A percentile compares a stretch with the other conserved stretches of the same genome.
Evolutionary conservation across 129 eudicot species (phyloP).

Genomic region (Gnaphalium uliginosum): DNA sequence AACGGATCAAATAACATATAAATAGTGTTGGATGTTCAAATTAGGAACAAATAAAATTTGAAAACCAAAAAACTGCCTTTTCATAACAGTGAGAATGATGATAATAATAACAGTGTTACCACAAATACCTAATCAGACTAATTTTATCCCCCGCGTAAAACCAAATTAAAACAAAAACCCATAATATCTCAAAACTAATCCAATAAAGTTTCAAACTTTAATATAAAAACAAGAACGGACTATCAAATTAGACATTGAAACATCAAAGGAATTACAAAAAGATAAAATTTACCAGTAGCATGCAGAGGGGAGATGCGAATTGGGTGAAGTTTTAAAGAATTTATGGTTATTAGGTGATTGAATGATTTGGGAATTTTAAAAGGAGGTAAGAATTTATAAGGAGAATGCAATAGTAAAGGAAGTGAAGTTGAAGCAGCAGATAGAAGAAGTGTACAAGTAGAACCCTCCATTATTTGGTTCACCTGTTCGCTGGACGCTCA

Average conservation of each 20-base stretch:
- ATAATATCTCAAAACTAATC: conserved; percentile 16
- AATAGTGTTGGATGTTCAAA: neutral
- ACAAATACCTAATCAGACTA: conserved; percentile 1
- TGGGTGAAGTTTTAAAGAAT: conserved; percentile 30
- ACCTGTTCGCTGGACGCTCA: neutral
- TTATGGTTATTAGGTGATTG: conserved; percentile 19
- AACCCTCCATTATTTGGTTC: conserved; percentile 42
- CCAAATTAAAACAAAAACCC: neutral
- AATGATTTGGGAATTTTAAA: conserved; percentile 26
- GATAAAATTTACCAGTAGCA: conserved; percentile 47
- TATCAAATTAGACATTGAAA: conserved; percentile 9
- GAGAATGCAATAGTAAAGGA: conserved; percentile 15
- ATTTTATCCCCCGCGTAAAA: neutral
- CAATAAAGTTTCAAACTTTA: conserved; percentile 7
- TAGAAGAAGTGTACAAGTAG: conserved; percentile 26
- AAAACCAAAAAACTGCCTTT: no score
- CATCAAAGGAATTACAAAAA: neutral
- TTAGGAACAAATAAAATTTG: neutral
- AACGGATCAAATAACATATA: no score
- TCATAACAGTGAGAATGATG: no score
- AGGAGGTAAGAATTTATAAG: conserved; percentile 11
- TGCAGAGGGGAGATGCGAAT: conserved; percentile 28
- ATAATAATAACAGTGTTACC: conserved; percentile 6
- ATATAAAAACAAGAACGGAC: neutral
- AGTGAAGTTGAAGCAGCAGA: conserved; percentile 43